These are phyloP conservation scores for Stellera chamaejasme DNA, from an alignment of 345 rosid genomes.

Conservation along the genomic window DNA sequence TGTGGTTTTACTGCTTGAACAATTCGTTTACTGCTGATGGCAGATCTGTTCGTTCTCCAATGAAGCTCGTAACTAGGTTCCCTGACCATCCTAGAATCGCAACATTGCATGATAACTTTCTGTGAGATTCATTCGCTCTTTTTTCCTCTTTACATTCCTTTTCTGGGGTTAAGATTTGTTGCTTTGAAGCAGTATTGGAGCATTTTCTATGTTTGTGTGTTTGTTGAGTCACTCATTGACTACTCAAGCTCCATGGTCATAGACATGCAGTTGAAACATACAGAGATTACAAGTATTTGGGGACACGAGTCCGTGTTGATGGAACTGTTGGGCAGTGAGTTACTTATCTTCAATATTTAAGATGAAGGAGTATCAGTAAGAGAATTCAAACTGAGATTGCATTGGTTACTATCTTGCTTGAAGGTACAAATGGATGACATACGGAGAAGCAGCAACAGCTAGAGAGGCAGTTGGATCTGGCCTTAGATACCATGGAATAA, in stretches of 20 bases:
- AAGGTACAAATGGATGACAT: conserved; percentile 93
- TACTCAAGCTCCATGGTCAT: conserved; percentile 7
- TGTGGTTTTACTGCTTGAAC: not conserved
- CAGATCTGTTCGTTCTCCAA: conserved; percentile 66
- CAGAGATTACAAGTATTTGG: conserved; percentile 68
- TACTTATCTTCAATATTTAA: not conserved
- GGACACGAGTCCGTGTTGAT: conserved; percentile 53
- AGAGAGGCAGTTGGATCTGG: conserved; percentile 84
- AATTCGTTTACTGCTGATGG: not conserved
- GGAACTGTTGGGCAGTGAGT: conserved; percentile 87
- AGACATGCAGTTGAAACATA: conserved; percentile 57
- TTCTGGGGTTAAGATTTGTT: not conserved
- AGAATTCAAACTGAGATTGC: conserved; percentile 3
- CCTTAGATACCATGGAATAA: conserved; percentile 51
- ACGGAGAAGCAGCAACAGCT: conserved; percentile 66
- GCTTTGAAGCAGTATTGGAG: not conserved
- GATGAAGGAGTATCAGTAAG: not conserved
- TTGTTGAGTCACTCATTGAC: not conserved
- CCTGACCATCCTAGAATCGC: conserved; percentile 63
- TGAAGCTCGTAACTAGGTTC: conserved; percentile 51
- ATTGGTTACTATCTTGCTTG: conserved; percentile 8
- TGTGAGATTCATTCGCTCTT: conserved; percentile 29
- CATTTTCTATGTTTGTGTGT: not conserved
- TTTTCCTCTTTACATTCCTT: too few relatives aligned
- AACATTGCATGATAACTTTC: conserved; percentile 75